Percentiles rank a stretch among this genome's conserved stretches.
Conservation (phyloP, 768 basidiomycete species). For the Xerocomus spinulosus region DNA sequence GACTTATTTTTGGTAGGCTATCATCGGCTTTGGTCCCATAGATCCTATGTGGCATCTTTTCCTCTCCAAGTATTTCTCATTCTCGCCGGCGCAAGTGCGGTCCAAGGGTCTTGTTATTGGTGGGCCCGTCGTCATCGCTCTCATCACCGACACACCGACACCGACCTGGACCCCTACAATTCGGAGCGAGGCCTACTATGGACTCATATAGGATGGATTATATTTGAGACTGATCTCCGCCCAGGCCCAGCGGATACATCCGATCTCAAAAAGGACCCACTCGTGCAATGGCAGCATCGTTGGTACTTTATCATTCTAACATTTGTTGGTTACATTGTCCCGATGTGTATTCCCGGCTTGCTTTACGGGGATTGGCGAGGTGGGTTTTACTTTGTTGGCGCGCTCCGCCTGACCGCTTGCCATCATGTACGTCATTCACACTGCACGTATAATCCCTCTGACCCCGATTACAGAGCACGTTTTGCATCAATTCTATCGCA, state of each 20-base stretch:
- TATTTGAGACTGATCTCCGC: constrained; percentile 67
- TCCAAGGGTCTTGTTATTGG: constrained; percentile 85
- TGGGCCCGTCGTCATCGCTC: constrained; percentile 83
- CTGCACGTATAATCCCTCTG: neutral
- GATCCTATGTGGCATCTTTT: constrained; percentile 73
- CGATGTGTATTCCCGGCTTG: constrained; percentile 63
- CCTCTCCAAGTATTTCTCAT: constrained; percentile 68
- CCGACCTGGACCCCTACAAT: constrained; percentile 81
- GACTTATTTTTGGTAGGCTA: constrained; percentile 46
- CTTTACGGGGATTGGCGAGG: constrained; percentile 75
- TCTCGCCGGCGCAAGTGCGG: constrained; percentile 73
- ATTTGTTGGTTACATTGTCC: constrained; percentile 68
- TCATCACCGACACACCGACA: constrained; percentile 82
- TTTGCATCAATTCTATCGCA: constrained; percentile 86
- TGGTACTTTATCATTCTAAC: constrained; percentile 62
- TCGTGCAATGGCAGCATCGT: constrained; percentile 75
- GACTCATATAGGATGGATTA: constrained; percentile 84
- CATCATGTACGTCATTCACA: constrained; percentile 61
- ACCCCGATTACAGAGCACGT: constrained; percentile 54
- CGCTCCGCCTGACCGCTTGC: constrained; percentile 64
- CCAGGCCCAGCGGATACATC: constrained; percentile 71
- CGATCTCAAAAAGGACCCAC: constrained; percentile 63
- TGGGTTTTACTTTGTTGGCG: constrained; percentile 73
- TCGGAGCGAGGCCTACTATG: constrained; percentile 72
- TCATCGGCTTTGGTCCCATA: constrained; percentile 83